Conservation (phyloP, 2,329 filamentous ascomycete species). For the Talaromyces rugulosus region DNA sequence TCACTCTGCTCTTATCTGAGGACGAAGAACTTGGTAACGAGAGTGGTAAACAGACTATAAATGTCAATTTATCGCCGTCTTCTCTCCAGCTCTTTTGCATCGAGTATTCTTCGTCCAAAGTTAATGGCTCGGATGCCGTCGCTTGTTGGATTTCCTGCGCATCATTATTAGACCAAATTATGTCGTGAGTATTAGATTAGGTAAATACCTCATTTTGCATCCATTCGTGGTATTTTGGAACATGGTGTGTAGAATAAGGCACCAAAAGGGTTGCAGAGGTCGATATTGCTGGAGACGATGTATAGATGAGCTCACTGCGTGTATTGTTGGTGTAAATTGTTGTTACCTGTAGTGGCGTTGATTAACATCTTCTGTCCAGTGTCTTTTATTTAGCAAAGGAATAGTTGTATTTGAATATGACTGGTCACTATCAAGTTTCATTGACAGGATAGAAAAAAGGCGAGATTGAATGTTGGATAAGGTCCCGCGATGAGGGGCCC, state of each 20-base stretch:
- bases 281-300: conserved; percentile 58
- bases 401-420: too few species aligned
- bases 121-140: conserved; percentile 83
- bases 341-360: conserved; percentile 31
- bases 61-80: conserved; percentile 84
- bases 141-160: conserved; percentile 66
- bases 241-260: conserved; percentile 78
- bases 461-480: neutral
- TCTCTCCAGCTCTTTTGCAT: conserved; percentile 87
- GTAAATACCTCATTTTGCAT: conserved; percentile 70
- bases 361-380: conserved; percentile 24
- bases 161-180: neutral
- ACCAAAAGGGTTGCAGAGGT: conserved; percentile 68
- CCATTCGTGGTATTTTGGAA: conserved; percentile 80
- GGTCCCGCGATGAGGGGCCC: neutral
- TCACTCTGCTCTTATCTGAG: neutral
- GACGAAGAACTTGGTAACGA: neutral
- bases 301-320: neutral
- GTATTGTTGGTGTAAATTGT: neutral
- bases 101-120: conserved; percentile 74
- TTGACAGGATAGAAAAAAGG: neutral
- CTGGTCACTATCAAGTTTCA: too few species aligned
- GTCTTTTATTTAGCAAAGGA: neutral
- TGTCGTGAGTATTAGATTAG: neutral
- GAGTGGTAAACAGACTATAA: conserved; percentile 67